These are phyloP conservation scores for Dioscorea zingiberensis DNA, from an alignment of 106 monocot genomes.

Conservation along the genomic window DNA sequence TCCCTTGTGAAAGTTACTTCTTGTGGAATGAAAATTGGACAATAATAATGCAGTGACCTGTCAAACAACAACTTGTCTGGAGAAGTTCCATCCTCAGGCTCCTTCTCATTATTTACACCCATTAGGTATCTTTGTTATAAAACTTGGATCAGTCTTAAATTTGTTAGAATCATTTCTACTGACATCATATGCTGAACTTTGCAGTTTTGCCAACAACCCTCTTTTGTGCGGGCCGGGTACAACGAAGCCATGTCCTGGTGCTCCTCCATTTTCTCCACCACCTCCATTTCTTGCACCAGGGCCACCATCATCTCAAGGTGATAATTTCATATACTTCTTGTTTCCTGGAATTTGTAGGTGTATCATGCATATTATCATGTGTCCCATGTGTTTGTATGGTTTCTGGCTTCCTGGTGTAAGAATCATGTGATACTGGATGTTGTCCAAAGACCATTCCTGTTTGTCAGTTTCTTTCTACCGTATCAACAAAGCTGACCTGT, in stretches of 20 bases:
- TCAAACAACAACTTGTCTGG: constrained; percentile 76
- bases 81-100: constrained; percentile 70
- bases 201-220: constrained; percentile 74
- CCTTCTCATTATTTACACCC: constrained; percentile 51
- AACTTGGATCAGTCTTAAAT: not conserved
- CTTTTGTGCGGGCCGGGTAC: constrained; percentile 64
- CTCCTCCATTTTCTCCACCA: constrained; percentile 47
- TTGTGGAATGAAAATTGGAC: not conserved
- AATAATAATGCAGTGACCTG: constrained; percentile 42
- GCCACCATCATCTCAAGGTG: constrained; percentile 28
- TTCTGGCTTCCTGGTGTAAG: no score
- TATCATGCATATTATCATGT: no score
- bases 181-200: constrained; percentile 5
- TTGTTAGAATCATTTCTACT: not conserved
- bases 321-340: not conserved
- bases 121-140: constrained; percentile 17
- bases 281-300: constrained; percentile 65
- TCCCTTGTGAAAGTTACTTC: not conserved
- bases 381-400: no score
- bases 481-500: no score
- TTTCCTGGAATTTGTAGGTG: not conserved
- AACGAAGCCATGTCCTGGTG: constrained; percentile 54
- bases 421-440: no score
- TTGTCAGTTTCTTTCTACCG: no score
- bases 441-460: no score